Base-by-base conservation (phyloP, 2,329 filamentous ascomycete genomes). In the Talaromyces marneffei region DNA sequence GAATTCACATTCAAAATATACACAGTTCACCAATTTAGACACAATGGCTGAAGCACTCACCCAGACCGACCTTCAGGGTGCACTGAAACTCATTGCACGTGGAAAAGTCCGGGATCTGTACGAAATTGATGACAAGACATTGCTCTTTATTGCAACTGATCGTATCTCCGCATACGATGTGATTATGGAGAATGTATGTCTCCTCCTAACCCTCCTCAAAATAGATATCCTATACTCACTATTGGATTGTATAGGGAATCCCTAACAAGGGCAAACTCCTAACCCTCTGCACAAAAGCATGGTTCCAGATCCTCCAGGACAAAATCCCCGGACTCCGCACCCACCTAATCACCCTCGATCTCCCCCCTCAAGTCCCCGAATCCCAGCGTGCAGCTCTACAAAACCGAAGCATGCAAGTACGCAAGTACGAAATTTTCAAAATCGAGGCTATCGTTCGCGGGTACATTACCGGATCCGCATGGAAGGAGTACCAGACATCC, bases 151-250 rank as follows among this genome's bases (percentile, higher is more conserved):
- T 60, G 88, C 90, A 25, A 89, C 90, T 14, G 92, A 97, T 78
- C 88, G 94, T 67, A 94, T 97, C 74, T 96, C 91, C 25, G 94
- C 94, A 60, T 97, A 93, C 80, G 93, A 97, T 82, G 91, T 95
- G 68, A 86, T 96, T 68, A 87, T 96, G 82, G 79, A 84, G 69
- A 97, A 94, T 77, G 86, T 53, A 69, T 79, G 79, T 46, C 79
- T 20, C 83, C 33, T 46, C 18, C 18, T 9, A 35, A 10, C 40
- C 3, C 42, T 25, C 18, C 40, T 25, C 18, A 4, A 20, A 44
- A 12, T 4, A 9, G 6, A 44, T 8, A 1, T 25, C 10, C 16
- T 3, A 27, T 27, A 16, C 23, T 48, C 3, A 48, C 5, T 9
- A 4, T 25, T 7, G 29, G 16, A 52, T 10, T n/a, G 3, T 35